Percentiles rank a stretch among this genome's conserved stretches.
Evolutionary conservation across 345 rosid genomes (phyloP).

Genomic region (Eutrema japonicum): DNA sequence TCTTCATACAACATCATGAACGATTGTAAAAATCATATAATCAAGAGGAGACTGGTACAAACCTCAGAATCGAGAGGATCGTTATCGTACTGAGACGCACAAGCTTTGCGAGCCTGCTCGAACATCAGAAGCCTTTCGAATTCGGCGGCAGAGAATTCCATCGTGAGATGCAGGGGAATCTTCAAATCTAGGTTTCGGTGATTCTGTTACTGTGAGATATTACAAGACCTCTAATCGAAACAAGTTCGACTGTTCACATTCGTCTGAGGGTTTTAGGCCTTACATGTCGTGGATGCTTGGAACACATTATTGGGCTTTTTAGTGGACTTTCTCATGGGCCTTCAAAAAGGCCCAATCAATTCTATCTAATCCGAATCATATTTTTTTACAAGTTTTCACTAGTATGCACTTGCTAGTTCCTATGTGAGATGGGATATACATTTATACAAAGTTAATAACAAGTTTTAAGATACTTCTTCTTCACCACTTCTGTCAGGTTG

Average conservation of each 20-base stretch:
- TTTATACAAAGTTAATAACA: too few relatives aligned
- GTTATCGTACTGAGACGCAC: conserved; percentile 58
- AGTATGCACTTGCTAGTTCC: too few relatives aligned
- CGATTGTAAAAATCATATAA: not conserved
- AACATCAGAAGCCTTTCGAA: conserved; percentile 57
- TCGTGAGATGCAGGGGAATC: conserved; percentile 24
- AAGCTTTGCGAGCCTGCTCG: conserved; percentile 60
- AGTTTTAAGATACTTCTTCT: too few relatives aligned
- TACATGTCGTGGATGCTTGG: not conserved
- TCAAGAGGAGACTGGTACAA: not conserved
- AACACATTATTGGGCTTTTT: conserved; percentile 18
- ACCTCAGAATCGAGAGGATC: conserved; percentile 76
- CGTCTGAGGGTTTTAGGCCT: conserved; percentile 28
- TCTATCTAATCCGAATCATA: too few relatives aligned
- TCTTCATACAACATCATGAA: not conserved
- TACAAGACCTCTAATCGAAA: not conserved
- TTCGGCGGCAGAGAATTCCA: conserved; percentile 66
- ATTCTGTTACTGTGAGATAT: not conserved
- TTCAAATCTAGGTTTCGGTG: conserved; percentile 26
- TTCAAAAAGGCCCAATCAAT: too few relatives aligned
- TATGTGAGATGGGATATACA: too few relatives aligned
- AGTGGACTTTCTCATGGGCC: not conserved
- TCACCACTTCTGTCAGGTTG: too few relatives aligned
- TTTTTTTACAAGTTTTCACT: too few relatives aligned
- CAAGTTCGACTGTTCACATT: not conserved